A percentile compares a stretch with the other conserved stretches of the same genome.
phyloP scores from a whole-genome alignment of 106 monocot genomes.

The Triglochin maritima region DNA sequence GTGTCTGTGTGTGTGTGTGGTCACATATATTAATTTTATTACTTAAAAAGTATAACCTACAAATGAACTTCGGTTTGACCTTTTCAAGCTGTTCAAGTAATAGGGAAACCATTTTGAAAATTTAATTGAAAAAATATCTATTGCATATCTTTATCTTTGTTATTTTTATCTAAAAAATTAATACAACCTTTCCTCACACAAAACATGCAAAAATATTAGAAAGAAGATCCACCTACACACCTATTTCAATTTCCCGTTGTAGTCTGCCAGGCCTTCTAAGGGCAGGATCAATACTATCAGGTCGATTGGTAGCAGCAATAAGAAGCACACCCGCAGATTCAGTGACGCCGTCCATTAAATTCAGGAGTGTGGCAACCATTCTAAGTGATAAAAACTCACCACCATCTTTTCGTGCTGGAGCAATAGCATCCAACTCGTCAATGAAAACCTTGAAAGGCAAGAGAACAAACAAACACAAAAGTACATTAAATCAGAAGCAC shows the following conservation, averaged over 20 bases:
- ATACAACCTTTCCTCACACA: no score
- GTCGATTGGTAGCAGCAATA: conserved; percentile 94
- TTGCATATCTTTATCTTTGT: no score
- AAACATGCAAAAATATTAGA: background rate
- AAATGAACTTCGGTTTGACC: no score
- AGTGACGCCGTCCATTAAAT: conserved; percentile 73
- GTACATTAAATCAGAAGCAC: no score
- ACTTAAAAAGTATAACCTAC: no score
- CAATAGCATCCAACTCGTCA: conserved; percentile 98
- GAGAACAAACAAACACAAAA: background rate
- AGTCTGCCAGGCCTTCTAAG: conserved; percentile 79
- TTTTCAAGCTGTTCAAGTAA: no score
- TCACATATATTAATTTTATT: no score
- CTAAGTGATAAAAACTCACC: conserved; percentile 72
- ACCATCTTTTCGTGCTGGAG: conserved; percentile 73
- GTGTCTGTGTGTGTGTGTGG: no score
- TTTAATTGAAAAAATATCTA: no score
- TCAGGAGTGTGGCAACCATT: conserved; percentile 72
- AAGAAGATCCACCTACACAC: conserved; percentile 21
- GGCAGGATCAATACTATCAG: conserved; percentile 94
- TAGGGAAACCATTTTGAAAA: no score
- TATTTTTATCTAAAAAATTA: no score
- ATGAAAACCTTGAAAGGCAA: conserved; percentile 70
- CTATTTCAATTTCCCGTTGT: conserved; percentile 86
- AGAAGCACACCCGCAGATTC: conserved; percentile 47